phyloP scores from a whole-genome alignment of 192 early-diverging fungal genomes.

The Geranomyces variabilis region DNA sequence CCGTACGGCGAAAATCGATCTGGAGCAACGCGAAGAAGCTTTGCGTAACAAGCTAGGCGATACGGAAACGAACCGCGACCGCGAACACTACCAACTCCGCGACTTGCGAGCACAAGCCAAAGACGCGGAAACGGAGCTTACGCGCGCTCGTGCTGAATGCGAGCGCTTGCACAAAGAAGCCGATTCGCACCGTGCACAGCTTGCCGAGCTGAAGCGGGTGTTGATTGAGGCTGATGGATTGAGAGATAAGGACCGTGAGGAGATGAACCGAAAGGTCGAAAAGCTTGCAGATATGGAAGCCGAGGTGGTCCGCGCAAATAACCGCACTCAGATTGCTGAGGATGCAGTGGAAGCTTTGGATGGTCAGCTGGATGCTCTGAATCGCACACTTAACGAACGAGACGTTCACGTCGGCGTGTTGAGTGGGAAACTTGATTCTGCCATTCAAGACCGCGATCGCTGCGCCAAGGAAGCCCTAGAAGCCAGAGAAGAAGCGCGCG shows the following conservation, averaged over 20 bases:
- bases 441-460: background rate
- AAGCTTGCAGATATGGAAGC: conserved; percentile 38
- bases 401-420: conserved; percentile 32
- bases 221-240: conserved; percentile 46
- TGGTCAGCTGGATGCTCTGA: conserved; percentile 40
- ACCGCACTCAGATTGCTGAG: conserved; percentile 24
- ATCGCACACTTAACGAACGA: conserved; percentile 43
- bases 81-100: conserved; percentile 30
- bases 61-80: conserved; percentile 30
- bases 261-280: conserved; percentile 46
- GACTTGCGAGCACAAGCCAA: conserved; percentile 34
- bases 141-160: conserved; percentile 7
- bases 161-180: conserved; percentile 21
- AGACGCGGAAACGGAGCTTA: conserved; percentile 28
- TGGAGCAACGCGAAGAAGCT: conserved; percentile 2
- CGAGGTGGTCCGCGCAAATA: conserved; percentile 11
- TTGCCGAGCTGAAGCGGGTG: conserved; percentile 39
- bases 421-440: conserved; percentile 15
- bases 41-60: conserved; percentile 10
- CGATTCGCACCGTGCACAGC: conserved; percentile 7
- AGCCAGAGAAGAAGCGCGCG: conserved; percentile 27
- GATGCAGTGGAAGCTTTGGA: conserved; percentile 28
- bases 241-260: conserved; percentile 41
- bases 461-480: conserved; percentile 11
- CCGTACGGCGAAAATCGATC: conserved; percentile 14